Conservation (phyloP, 2,329 filamentous ascomycete species). For the Diaporthe caulivora region DNA sequence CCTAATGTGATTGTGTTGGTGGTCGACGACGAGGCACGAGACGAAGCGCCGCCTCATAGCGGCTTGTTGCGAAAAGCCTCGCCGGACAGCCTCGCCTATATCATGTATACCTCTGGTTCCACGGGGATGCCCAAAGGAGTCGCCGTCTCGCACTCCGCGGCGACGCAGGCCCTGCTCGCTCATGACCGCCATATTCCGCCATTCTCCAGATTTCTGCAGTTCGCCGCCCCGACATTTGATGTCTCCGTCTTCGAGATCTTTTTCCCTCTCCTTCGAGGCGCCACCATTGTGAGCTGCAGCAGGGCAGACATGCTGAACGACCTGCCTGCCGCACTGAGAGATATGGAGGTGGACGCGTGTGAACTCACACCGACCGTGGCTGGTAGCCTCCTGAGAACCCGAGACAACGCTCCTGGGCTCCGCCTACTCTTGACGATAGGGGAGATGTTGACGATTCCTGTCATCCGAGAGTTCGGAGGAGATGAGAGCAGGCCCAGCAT, state of each 20-base stretch:
- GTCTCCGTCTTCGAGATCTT: constrained; percentile 97
- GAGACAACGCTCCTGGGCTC: constrained; percentile 75
- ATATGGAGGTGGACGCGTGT: constrained; percentile 81
- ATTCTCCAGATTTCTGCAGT: constrained; percentile 88
- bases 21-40: constrained; percentile 45
- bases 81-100: constrained; percentile 75
- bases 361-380: constrained; percentile 92
- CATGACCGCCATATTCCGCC: constrained; percentile 82
- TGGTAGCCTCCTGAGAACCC: constrained; percentile 78
- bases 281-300: constrained; percentile 79
- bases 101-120: constrained; percentile 94
- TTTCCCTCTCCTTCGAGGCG: constrained; percentile 82
- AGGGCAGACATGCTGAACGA: constrained; percentile 80
- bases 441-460: constrained; percentile 86
- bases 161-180: constrained; percentile 83
- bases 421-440: constrained; percentile 86
- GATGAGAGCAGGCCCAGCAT: constrained; percentile 67
- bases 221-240: constrained; percentile 92
- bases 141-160: constrained; percentile 82
- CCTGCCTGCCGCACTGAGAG: constrained; percentile 74
- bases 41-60: too few species aligned
- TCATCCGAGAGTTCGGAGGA: constrained; percentile 84
- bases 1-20: constrained; percentile 50
- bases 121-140: constrained; percentile 93
- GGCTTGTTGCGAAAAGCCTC: constrained; percentile 38